These are phyloP conservation scores for Truncatella angustata DNA, from an alignment of 2,329 filamentous ascomycete genomes.

Conservation along the genomic window DNA sequence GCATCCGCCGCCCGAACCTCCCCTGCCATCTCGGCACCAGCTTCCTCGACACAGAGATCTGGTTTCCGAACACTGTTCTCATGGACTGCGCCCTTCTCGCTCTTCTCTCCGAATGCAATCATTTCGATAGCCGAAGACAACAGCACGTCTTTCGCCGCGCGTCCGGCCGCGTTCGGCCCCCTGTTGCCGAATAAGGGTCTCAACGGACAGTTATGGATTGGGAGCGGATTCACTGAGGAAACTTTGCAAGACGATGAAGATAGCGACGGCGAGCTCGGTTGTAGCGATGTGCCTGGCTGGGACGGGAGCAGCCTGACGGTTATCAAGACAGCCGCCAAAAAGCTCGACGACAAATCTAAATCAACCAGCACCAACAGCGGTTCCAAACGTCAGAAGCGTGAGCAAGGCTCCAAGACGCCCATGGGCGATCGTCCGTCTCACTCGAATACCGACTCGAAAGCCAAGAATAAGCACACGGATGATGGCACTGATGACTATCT, in stretches of 20 bases:
- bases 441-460: conserved; percentile 24
- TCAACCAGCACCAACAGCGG: conserved; percentile 25
- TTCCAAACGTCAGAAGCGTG: conserved; percentile 34
- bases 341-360: conserved; percentile 26
- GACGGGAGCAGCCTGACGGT: conserved; percentile 56
- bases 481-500: conserved; percentile 87
- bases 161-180: conserved; percentile 91
- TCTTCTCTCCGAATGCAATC: conserved; percentile 93
- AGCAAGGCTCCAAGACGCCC: conserved; percentile 28
- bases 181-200: conserved; percentile 71
- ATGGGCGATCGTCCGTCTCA: conserved; percentile 25
- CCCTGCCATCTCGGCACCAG: conserved; percentile 22
- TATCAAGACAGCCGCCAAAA: conserved; percentile 39
- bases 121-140: conserved; percentile 98
- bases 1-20: conserved; percentile 34
- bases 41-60: conserved; percentile 34
- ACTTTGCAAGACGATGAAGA: conserved; percentile 58
- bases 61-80: conserved; percentile 61
- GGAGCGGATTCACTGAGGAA: conserved; percentile 86
- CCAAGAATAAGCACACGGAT: conserved; percentile 39
- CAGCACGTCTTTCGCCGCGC: conserved; percentile 91
- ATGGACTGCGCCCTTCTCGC: conserved; percentile 73
- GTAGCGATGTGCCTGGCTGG: conserved; percentile 93
- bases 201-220: conserved; percentile 90
- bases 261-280: conserved; percentile 83